phyloP scores from a whole-genome alignment of 768 basidiomycete species.

The Tylopilus sp. region DNA sequence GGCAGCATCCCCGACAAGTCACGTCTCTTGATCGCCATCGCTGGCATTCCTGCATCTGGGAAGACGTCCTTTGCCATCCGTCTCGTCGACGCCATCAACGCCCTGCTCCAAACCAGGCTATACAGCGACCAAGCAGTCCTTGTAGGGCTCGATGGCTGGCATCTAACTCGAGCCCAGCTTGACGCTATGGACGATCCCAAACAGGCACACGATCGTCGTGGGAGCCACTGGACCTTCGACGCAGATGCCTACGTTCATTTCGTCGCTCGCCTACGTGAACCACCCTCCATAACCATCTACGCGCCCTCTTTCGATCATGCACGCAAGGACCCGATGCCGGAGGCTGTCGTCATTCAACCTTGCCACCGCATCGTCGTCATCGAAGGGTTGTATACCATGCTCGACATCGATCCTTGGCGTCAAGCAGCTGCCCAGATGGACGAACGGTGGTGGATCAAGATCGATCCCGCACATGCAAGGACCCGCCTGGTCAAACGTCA shows the following conservation, averaged over 20 bases:
- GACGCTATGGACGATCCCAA: constrained; percentile 72
- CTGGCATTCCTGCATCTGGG: constrained; percentile 82
- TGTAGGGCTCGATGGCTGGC: constrained; percentile 91
- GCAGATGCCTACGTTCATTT: constrained; percentile 67
- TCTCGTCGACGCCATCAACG: constrained; percentile 53
- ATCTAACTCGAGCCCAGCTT: constrained; percentile 75
- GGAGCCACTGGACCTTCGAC: constrained; percentile 92
- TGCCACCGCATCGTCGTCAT: constrained; percentile 77
- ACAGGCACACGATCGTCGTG: constrained; percentile 75
- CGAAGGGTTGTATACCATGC: constrained; percentile 86
- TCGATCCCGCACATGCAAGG: constrained; percentile 54
- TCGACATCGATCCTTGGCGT: constrained; percentile 71
- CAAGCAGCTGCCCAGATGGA: constrained; percentile 64
- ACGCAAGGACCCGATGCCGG: constrained; percentile 75
- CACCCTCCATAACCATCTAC: constrained; percentile 33
- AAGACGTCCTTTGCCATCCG: constrained; percentile 74
- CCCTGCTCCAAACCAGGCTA: constrained; percentile 27
- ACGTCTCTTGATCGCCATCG: constrained; percentile 68
- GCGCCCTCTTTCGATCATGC: constrained; percentile 89
- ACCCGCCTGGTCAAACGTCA: constrained; percentile 67
- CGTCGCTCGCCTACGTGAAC: constrained; percentile 48
- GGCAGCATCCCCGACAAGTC: constrained; percentile 16
- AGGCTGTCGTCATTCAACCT: constrained; percentile 54
- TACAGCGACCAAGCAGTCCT: constrained; percentile 45
- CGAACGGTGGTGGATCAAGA: constrained; percentile 72